Base-by-base conservation (phyloP, 768 basidiomycete genomes). In the Amanita jacksonii region DNA sequence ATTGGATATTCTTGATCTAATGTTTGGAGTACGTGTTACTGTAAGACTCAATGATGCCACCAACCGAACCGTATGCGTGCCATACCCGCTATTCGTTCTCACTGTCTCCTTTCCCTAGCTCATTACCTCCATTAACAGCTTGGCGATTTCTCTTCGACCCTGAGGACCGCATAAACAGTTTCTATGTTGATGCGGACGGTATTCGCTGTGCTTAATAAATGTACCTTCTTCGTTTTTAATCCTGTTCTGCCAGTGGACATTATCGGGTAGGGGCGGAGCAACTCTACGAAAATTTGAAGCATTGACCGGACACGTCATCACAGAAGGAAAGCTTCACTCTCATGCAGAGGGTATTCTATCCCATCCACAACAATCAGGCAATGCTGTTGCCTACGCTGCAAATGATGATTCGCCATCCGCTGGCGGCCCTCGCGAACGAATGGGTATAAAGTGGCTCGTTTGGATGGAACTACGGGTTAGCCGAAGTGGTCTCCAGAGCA, bases 251-350 rank as follows among this genome's bases (percentile, higher is more conserved):
- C 45, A 90, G 90, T 66, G 28, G 24, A 64, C 83, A 2, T 65
- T 94, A 16, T 92, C 92, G 34, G 88, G 89, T 7, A 69, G 78
- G 1, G 78, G 77, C 1, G 86, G 81, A 8, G 66, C 81, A 3
- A 81, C 67, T 2, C 63, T 89, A 15, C 77, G 90, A 16, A 58
- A 76, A 3, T 81, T 91, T 54, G 79, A 89, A 30, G 60, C 67
- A 3, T 53, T 62, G 2, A 79, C 74, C 0, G 92, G 91, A 2
- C 59, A 73, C 38, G 66, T 89, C 20, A 35, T 82, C 3, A 64
- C 78, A 43, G 91, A 97, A 59, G 73, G 66, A 32, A 67, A 67
- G 9, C 57, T 93, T 2, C 78, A 85, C 15, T n/a, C 41, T 53
- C 58, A 18, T 66, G 69, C 0, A 55, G 60, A 8, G 43, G 59